Conservation (phyloP, 108 stramenopile genomes). For the Chaetoceros tenuissimus region DNA sequence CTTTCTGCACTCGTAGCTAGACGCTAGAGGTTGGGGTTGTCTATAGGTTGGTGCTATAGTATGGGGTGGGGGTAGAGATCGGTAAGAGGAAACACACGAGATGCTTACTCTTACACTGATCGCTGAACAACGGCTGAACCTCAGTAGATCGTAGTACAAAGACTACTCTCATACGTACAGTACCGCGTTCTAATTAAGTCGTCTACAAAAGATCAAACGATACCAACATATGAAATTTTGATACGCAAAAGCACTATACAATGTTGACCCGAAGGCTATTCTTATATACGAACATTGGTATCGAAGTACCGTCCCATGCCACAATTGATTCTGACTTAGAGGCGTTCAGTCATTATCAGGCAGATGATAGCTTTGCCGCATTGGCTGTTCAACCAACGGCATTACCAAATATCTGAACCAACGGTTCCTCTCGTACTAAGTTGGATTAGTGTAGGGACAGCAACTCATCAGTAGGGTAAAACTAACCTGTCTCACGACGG, state of each 20-base stretch:
- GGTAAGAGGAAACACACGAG: no score
- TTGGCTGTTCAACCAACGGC: slow-evolving; percentile 86
- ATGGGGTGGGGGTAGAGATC: no score
- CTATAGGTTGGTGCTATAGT: no score
- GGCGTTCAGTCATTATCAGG: slow-evolving; percentile 93
- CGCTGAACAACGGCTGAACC: slow-evolving; percentile 88
- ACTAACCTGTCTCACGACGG: slow-evolving; percentile 97
- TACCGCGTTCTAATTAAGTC: slow-evolving; percentile 88
- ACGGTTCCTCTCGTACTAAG: slow-evolving; percentile 98
- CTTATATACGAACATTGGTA: slow-evolving; percentile 61
- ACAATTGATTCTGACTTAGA: slow-evolving; percentile 95
- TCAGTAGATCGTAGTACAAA: slow-evolving; percentile 96
- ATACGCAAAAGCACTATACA: slow-evolving; percentile 50
- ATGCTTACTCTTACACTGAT: slow-evolving; percentile 70
- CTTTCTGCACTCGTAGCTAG: no score
- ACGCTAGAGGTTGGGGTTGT: no score
- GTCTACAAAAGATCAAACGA: slow-evolving; percentile 94
- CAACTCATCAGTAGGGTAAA: slow-evolving; percentile 87
- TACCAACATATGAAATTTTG: slow-evolving; percentile 76
- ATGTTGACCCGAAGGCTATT: slow-evolving; percentile 62
- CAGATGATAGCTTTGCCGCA: slow-evolving; percentile 90
- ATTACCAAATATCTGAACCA: slow-evolving; percentile 95
- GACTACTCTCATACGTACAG: slow-evolving; percentile 95
- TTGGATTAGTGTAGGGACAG: slow-evolving; percentile 94
- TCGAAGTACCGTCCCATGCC: slow-evolving; percentile 80